Evolutionary conservation across 2,329 filamentous ascomycete genomes (phyloP), one percentile per base, ranked within the genome.

Genomic region (Catunica adiposa): DNA sequence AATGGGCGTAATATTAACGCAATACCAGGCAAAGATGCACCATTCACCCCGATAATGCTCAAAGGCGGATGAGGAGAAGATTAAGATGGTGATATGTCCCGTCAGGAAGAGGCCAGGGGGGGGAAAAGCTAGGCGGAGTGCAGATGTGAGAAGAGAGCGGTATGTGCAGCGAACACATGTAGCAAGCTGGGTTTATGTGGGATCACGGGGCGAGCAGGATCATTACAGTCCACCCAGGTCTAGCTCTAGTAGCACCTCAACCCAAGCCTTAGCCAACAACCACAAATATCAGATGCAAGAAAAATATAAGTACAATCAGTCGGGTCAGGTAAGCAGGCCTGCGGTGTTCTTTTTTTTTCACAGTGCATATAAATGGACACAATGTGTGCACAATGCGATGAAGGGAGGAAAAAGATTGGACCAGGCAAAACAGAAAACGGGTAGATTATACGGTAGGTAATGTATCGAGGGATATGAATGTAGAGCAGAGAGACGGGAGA

Each of bases 201-300:
- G 44, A 54, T 57, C 25, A 54, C 56, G 44, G 46, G 34, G 44
- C 42, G 51, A 54, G 26, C 23, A 57, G 55, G 55, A 51, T 54
- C 55, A 57, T 54, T 57, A 55, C 34, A 50, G 42, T 44, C 29
- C 26, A 48, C 46, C 25, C 29, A 34, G 29, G 29, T 34, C 29
- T 34, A 34, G 29, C 40, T 44, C 15, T 22, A 44, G 40, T 22
- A 17, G 40, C 20, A 44, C 40, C 20, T 17, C 7, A n/a, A n/a
- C 9, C 40, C 8, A 44, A 44, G 20, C 2, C n/a, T 44, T 44
- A 44, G 40, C 40, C 20, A 44, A 44, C 20, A 8, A 44, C 40
- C 40, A 44, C 40, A 11, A 17, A 44, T 15, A 44, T 44, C 7
- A 2, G 29, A 34, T 34, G 29, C 5, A 11, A n/a, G n/a, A n/a